Evolutionary conservation across 108 stramenopile species (phyloP), one percentile per base, ranked within the genome.

Genomic region (Nitzschia putrida): DNA sequence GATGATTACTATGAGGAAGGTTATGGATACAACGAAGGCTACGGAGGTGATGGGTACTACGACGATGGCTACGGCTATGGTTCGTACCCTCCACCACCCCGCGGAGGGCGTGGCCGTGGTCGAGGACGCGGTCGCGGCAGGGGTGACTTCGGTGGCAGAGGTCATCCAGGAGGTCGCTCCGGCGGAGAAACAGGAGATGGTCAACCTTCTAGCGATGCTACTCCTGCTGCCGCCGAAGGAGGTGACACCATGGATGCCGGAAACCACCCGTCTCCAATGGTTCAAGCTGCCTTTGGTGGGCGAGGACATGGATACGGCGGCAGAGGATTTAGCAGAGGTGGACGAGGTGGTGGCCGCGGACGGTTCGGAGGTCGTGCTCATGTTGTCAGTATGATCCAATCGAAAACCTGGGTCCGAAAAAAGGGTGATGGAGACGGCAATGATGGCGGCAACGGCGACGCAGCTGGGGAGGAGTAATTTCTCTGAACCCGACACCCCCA

Each of bases 391-490:
- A 73, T 84, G 80, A 75, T 91, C 51, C 79, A 86, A 16, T 80
- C 90, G 38, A 91, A 88, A 57, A 87, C 84, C 18, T 91, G 90
- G 90, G 83, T 79, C 12, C 82, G 90, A n/a, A 76, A 82, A 43
- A 82, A 82, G 68, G 79, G 71, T 25, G 75, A 55, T 23, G 80
- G 57, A 14, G 63, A 37, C n/a, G 45, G 40, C 10, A n/a, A 39
- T 57, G 57, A 18, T 39, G 54, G 54, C 34, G 54, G 41, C 43
- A 49, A 50, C 50, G 18, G 7, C 26, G 41, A 47, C 21, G 52
- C 71, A 40, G 37, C 23, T 38, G 72, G 42, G 22, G 26, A 44
- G 6, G 47, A 49, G 47, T 49, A 49, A 49, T 5, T 49, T 49
- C 6, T 49, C 47, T 2, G 3, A 34, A n/a, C n/a, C n/a, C n/a